A percentile compares a stretch with the other conserved stretches of the same genome.
Conservation (phyloP, 2,329 filamentous ascomycete species). For the Cladosporium sp. region DNA sequence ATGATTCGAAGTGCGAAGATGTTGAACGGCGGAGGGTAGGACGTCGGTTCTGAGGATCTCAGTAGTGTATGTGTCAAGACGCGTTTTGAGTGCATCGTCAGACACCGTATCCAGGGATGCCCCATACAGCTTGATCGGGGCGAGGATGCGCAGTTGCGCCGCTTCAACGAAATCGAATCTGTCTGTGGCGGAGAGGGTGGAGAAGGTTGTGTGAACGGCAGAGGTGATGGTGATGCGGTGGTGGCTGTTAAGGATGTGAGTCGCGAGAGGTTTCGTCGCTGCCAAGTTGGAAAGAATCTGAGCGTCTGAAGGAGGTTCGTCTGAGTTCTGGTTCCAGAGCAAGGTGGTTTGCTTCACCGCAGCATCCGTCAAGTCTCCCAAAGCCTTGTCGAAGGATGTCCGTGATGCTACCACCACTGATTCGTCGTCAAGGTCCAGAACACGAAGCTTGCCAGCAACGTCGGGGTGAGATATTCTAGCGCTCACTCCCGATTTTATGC, state of each 20-base stretch:
- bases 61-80: slow-evolving; percentile 24
- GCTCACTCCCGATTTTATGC: slow-evolving; percentile 7
- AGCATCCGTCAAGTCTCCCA: slow-evolving; percentile 6
- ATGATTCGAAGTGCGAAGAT: not conserved
- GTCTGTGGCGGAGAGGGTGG: slow-evolving; percentile 7
- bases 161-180: slow-evolving; percentile 17
- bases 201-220: slow-evolving; percentile 12
- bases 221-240: slow-evolving; percentile 16
- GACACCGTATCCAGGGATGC: slow-evolving; percentile 21
- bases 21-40: slow-evolving; percentile 17
- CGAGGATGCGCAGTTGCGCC: slow-evolving; percentile 6
- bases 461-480: slow-evolving; percentile 4
- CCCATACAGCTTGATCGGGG: slow-evolving; percentile 27
- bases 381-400: slow-evolving; percentile 1
- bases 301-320: slow-evolving; percentile 6
- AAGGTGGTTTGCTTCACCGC: slow-evolving; percentile 5
- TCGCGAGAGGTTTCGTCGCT: slow-evolving; percentile 16
- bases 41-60: slow-evolving; percentile 25
- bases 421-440: slow-evolving; percentile 9
- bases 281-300: slow-evolving; percentile 1
- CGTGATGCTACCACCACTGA: slow-evolving; percentile 6
- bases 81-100: slow-evolving; percentile 25
- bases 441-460: slow-evolving; percentile 2
- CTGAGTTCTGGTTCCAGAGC: slow-evolving; percentile 7
- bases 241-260: slow-evolving; percentile 17